These are phyloP conservation scores for Eimeria maxima DNA, from an alignment of 169 alveolate species.

Conservation along the genomic window DNA sequence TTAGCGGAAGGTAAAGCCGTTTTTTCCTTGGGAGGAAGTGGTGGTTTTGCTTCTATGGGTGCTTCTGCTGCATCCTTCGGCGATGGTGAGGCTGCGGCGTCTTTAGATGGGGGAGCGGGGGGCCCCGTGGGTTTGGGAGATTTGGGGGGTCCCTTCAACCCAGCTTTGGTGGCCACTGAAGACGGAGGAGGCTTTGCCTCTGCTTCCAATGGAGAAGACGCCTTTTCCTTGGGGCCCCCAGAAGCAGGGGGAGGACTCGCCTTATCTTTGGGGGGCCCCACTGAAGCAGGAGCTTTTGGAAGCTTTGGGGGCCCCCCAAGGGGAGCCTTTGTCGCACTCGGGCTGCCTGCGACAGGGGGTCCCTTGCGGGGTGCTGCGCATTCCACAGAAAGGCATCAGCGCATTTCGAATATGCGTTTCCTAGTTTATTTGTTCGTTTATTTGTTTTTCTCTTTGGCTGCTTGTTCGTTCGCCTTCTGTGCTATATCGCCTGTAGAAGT, in stretches of 20 bases:
- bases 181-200: slow-evolving; percentile 13
- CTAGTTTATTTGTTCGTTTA: too few relatives aligned
- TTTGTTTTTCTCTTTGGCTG: too few relatives aligned
- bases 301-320: slow-evolving; percentile 24
- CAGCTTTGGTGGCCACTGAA: neutral
- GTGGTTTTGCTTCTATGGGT: neutral
- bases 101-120: neutral
- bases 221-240: neutral
- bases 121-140: slow-evolving; percentile 11
- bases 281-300: neutral
- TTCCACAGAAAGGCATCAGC: neutral
- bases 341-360: neutral
- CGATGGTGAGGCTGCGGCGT: slow-evolving; percentile 34
- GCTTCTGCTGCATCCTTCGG: neutral
- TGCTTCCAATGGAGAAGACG: neutral
- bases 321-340: neutral
- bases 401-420: too few relatives aligned
- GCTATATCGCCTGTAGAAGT: too few relatives aligned
- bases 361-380: neutral
- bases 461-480: too few relatives aligned
- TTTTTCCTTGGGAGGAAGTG: neutral
- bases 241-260: neutral
- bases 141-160: neutral
- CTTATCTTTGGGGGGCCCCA: neutral
- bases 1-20: neutral